These are phyloP conservation scores for Lycium barbarum DNA, from an alignment of 257 asterid genomes.

Conservation along the genomic window DNA sequence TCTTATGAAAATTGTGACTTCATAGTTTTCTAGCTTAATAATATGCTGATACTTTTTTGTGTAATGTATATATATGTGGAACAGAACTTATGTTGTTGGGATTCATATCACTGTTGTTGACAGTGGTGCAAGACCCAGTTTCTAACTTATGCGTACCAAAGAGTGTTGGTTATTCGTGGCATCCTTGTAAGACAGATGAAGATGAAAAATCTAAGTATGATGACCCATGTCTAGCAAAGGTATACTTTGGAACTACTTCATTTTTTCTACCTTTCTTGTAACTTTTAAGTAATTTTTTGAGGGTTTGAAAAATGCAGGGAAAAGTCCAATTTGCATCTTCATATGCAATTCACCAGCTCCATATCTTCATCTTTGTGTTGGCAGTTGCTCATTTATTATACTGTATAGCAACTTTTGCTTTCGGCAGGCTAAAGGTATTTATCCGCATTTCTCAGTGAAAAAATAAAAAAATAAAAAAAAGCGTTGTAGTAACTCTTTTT, in stretches of 20 bases:
- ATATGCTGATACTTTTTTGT: neutral
- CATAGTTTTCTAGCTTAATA: neutral
- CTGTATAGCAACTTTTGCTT: constrained; percentile 38
- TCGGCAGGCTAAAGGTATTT: constrained; percentile 40
- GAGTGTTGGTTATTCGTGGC: constrained; percentile 40
- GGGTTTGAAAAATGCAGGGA: constrained; percentile 31
- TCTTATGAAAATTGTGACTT: too few species aligned
- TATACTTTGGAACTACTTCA: neutral
- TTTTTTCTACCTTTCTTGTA: neutral
- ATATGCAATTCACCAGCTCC: constrained; percentile 43
- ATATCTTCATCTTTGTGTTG: constrained; percentile 40
- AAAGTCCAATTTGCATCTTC: constrained; percentile 43
- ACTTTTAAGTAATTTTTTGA: neutral
- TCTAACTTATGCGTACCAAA: constrained; percentile 38
- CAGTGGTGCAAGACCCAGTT: constrained; percentile 36
- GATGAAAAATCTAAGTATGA: constrained; percentile 10
- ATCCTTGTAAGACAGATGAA: constrained; percentile 35
- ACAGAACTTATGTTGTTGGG: constrained; percentile 48
- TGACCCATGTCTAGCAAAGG: constrained; percentile 33
- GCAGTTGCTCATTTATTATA: constrained; percentile 40
- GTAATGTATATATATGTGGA: neutral
- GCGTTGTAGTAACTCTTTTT: neutral
- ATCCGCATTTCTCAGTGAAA: neutral
- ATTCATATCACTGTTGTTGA: constrained; percentile 42
- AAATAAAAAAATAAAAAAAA: too few species aligned